These are phyloP conservation scores for Zygotorulaspora chibaensis DNA, from an alignment of 805 yeast genomes.

Conservation along the genomic window DNA sequence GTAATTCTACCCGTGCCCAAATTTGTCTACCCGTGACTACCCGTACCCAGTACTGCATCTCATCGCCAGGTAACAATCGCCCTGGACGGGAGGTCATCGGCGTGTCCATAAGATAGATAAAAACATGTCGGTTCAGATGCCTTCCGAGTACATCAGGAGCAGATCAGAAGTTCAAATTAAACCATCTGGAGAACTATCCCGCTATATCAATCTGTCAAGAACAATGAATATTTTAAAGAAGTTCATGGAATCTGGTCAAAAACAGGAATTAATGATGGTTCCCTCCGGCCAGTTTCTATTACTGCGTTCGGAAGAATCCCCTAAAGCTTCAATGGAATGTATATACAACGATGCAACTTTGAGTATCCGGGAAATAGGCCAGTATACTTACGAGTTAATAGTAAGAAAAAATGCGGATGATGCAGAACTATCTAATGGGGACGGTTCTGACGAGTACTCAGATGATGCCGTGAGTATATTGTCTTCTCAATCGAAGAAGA, in stretches of 20 bases:
- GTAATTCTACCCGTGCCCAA: too few relatives aligned
- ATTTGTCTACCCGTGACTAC: too few relatives aligned
- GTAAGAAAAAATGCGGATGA: slow-evolving; percentile 70
- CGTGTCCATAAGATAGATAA: background rate
- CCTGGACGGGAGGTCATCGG: background rate
- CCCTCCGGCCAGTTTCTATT: slow-evolving; percentile 78
- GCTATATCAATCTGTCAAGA: background rate
- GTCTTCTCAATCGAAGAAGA: slow-evolving; percentile 32
- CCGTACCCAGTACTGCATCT: too few relatives aligned
- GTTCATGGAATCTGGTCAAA: slow-evolving; percentile 52
- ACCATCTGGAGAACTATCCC: too few relatives aligned
- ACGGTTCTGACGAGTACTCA: slow-evolving; percentile 46
- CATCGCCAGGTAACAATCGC: background rate
- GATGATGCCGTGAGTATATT: slow-evolving; percentile 36
- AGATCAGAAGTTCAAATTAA: too few relatives aligned
- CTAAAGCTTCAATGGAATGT: slow-evolving; percentile 83
- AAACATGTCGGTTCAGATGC: background rate
- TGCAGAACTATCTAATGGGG: slow-evolving; percentile 47
- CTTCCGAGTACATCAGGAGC: background rate
- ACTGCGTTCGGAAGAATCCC: slow-evolving; percentile 70
- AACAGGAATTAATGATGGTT: slow-evolving; percentile 60
- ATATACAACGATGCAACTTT: slow-evolving; percentile 77
- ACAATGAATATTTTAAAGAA: slow-evolving; percentile 69
- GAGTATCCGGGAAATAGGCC: slow-evolving; percentile 61
- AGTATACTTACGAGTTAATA: slow-evolving; percentile 64